These are phyloP conservation scores for Acacia concinna DNA, from an alignment of 331 rosid species.

Conservation along the genomic window DNA sequence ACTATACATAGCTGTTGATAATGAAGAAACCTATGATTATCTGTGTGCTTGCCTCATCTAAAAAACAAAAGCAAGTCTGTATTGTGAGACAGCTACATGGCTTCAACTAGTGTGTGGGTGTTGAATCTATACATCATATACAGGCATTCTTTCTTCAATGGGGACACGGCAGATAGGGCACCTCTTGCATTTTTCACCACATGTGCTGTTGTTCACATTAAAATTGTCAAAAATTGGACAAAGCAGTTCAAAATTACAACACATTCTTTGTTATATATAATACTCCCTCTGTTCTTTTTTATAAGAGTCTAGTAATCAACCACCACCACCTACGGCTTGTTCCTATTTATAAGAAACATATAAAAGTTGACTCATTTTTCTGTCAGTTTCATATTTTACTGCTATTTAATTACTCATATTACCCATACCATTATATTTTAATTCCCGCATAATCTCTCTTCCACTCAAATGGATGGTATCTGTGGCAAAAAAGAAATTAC, in stretches of 20 bases:
- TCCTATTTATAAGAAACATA: no score
- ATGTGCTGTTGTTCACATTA: conserved; percentile 46
- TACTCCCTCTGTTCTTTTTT: background rate
- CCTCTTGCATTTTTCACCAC: conserved; percentile 60
- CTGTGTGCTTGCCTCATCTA: conserved; percentile 37
- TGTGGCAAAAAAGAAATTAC: no score
- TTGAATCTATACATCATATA: conserved; percentile 47
- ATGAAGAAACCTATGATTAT: background rate
- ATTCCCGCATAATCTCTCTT: no score
- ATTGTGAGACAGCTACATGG: background rate
- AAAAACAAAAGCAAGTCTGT: conserved; percentile 50
- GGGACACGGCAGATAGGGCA: conserved; percentile 68
- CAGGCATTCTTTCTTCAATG: conserved; percentile 50
- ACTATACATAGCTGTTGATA: conserved; percentile 23
- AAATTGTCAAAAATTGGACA: background rate
- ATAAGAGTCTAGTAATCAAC: no score
- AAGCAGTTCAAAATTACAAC: background rate
- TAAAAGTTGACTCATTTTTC: no score
- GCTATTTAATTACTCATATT: no score
- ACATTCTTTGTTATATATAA: background rate
- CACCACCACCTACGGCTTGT: no score
- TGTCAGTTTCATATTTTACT: no score
- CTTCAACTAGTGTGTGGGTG: background rate
- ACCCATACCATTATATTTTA: no score
- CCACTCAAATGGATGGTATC: no score